Evolutionary conservation across 2,329 filamentous ascomycete species (phyloP), one percentile per base, ranked within the genome.

Genomic region (Dactylellina leptospora): DNA sequence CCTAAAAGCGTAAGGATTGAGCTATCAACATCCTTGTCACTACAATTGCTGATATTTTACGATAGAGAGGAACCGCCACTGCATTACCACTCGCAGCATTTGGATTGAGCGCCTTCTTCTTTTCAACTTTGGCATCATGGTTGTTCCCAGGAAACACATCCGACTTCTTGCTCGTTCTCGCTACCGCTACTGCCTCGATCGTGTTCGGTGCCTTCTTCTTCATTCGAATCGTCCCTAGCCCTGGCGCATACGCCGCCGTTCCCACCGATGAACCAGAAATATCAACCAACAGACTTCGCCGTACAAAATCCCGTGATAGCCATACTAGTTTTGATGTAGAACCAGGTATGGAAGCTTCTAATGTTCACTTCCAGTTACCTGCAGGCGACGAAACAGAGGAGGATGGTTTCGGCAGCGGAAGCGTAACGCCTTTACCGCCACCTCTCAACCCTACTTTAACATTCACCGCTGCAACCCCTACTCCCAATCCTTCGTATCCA

Each of bases 41-140:
- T 30, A 18, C 97, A 97, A 80, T 97, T 93, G 87, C 93, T 93
- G 10, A 86, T 89, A 68, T 90, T 3, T 27, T 6, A 20, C 45
- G 23, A 23, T 44, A 96, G 79, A 87, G 95, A 74, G 95, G 95
- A 61, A 96, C 93, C 2, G 95, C 95, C 4, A 97, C 95, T 4
- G 93, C 93, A 0, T 95, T 97, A 76, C 93, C 95, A 4, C 81
- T 97, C 62, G 91, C 95, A 63, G 93, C 91, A 2, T 97, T 97
- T 78, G 95, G 95, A 2, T 82, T 99, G 64, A 97, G 93, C 79
- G 95, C 95, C 60, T 95, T 99, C 81, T 96, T 97, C 82, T 99
- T 97, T 81, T 93, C 95, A 0, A 84, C 88, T 1, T 81, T 96
- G 30, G 91, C 92, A 20, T 86, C 87, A 16, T 78, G 96, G 48